Conservation (phyloP, 176 grass and related monocot species). For the Tillandsia leiboldiana region DNA sequence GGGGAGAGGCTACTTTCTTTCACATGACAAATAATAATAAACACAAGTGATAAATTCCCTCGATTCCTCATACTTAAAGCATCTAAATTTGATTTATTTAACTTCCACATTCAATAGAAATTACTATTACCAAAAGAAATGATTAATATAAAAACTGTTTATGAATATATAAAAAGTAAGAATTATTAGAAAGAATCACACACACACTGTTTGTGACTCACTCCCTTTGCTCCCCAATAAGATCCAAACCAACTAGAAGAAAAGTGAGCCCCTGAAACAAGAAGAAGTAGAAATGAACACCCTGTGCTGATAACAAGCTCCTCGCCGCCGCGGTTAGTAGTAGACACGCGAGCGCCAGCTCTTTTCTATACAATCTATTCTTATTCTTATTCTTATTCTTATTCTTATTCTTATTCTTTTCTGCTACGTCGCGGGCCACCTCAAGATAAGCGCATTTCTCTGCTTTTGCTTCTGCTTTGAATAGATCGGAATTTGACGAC, state of each 20-base stretch:
- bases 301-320: constrained; percentile 43
- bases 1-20: too few species aligned
- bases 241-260: constrained; percentile 40
- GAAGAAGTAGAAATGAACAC: constrained; percentile 48
- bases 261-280: constrained; percentile 39
- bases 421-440: neutral
- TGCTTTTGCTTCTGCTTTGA: constrained; percentile 20
- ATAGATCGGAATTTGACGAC: constrained; percentile 46
- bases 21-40: too few species aligned
- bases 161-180: too few species aligned
- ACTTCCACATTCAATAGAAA: too few species aligned
- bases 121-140: too few species aligned
- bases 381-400: constrained; percentile 20
- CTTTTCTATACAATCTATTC: constrained; percentile 40
- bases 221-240: constrained; percentile 33
- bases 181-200: neutral
- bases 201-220: neutral
- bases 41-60: too few species aligned
- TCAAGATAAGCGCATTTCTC: neutral
- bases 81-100: too few species aligned
- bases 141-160: too few species aligned
- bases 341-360: constrained; percentile 33
- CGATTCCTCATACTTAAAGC: too few species aligned
- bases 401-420: neutral
- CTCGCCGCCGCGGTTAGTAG: constrained; percentile 33